phyloP scores from a whole-genome alignment of 2,329 filamentous ascomycete genomes.

The Cercospora janseana region DNA sequence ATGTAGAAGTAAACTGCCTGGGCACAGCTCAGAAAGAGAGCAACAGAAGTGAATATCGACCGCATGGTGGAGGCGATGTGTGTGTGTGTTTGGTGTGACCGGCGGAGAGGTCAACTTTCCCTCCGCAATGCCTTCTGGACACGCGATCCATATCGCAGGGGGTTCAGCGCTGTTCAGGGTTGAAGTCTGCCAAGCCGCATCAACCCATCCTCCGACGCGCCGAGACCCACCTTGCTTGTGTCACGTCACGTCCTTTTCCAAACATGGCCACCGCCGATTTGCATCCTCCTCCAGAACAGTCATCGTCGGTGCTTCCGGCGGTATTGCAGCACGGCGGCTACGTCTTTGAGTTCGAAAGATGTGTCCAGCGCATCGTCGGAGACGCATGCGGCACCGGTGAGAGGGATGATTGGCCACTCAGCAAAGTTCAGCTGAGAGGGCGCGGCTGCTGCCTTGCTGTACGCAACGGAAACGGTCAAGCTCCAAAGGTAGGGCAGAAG shows the following conservation, averaged over 20 bases:
- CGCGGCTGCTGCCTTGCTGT: conserved; percentile 4
- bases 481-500: no score
- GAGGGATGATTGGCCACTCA: conserved; percentile 7
- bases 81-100: background rate
- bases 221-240: no score
- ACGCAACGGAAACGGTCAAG: background rate
- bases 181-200: conserved; percentile 1
- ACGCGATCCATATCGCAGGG: conserved; percentile 13
- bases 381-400: conserved; percentile 3
- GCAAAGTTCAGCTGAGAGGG: background rate
- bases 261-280: no score
- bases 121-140: conserved; percentile 7
- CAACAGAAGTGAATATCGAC: conserved; percentile 30
- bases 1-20: conserved; percentile 95
- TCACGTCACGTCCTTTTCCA: background rate
- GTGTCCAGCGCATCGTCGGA: no score
- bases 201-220: no score
- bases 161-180: conserved; percentile 7
- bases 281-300: no score
- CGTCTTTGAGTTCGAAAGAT: no score
- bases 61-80: conserved; percentile 26
- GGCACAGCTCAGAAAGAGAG: conserved; percentile 55
- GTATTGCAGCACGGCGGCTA: no score
- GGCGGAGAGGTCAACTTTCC: background rate
- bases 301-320: no score